A percentile compares a stretch with the other conserved stretches of the same genome.
phyloP scores from a whole-genome alignment of 31 red algal genomes.

The Bonnemaisonia californica region DNA sequence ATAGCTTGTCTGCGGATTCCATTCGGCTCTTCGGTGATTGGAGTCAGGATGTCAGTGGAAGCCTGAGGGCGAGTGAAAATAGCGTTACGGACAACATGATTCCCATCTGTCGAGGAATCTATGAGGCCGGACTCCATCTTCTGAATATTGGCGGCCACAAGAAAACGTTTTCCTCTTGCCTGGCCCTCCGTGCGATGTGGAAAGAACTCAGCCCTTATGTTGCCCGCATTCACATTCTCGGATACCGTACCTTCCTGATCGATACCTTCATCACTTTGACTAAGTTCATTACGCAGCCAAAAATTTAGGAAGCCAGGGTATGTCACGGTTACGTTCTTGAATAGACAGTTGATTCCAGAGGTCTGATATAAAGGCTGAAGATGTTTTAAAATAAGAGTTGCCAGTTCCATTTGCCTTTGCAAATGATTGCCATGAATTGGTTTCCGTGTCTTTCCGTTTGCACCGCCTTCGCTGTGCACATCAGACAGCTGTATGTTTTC shows the following conservation, averaged over 20 bases:
- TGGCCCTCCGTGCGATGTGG: not conserved
- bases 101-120: not conserved
- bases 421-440: not conserved
- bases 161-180: not conserved
- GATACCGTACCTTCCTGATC: not conserved
- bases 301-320: slow-evolving; percentile 66
- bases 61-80: not conserved
- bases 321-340: slow-evolving; percentile 20
- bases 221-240: not conserved
- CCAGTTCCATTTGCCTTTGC: slow-evolving; percentile 35
- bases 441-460: not conserved
- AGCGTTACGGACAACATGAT: not conserved
- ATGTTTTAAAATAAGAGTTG: slow-evolving; percentile 26
- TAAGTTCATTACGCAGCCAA: not conserved
- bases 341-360: not conserved
- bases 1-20: not conserved
- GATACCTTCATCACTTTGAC: not conserved
- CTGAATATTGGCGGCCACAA: not conserved
- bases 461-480: not conserved
- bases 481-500: not conserved
- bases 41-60: not conserved
- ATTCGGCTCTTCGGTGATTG: too few species aligned
- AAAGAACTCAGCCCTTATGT: not conserved
- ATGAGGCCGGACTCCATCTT: not conserved
- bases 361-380: not conserved